phyloP scores from a whole-genome alignment of 2,329 filamentous ascomycete species.

The Clonostachys rosea region DNA sequence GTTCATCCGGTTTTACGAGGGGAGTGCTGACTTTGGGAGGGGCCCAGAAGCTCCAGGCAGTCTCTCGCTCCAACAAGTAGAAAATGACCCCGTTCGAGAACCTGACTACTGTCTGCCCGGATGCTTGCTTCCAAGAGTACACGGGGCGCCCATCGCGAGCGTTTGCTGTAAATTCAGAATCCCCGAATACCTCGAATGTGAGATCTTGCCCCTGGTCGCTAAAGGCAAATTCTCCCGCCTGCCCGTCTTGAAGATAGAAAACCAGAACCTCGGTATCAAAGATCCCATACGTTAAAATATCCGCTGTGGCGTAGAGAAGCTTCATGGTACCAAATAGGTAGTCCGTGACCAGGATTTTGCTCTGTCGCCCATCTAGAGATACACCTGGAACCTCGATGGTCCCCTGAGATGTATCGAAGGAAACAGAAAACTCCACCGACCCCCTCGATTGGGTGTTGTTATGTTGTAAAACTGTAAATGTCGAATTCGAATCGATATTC shows the following conservation, averaged over 20 bases:
- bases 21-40: slow-evolving; percentile 35
- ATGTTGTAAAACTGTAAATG: no score
- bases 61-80: slow-evolving; percentile 44
- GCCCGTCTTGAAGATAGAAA: slow-evolving; percentile 48
- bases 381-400: slow-evolving; percentile 47
- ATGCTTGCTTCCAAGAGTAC: slow-evolving; percentile 40
- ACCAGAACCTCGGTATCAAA: slow-evolving; percentile 41
- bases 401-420: slow-evolving; percentile 51
- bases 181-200: slow-evolving; percentile 32
- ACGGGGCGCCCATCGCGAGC: slow-evolving; percentile 8
- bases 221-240: slow-evolving; percentile 45
- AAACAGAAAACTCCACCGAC: slow-evolving; percentile 16
- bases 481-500: no score
- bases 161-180: slow-evolving; percentile 19
- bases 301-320: slow-evolving; percentile 50
- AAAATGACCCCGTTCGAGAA: slow-evolving; percentile 40
- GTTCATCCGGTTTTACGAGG: slow-evolving; percentile 37
- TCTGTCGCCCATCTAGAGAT: slow-evolving; percentile 54
- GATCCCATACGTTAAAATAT: slow-evolving; percentile 44
- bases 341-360: slow-evolving; percentile 58
- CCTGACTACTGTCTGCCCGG: slow-evolving; percentile 40
- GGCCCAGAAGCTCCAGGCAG: slow-evolving; percentile 15
- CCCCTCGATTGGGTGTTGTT: no score
- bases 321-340: slow-evolving; percentile 47
- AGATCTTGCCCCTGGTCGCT: slow-evolving; percentile 26